Base-by-base conservation (phyloP, 352 stramenopile species). In the Globisporangium megalacanthum region DNA sequence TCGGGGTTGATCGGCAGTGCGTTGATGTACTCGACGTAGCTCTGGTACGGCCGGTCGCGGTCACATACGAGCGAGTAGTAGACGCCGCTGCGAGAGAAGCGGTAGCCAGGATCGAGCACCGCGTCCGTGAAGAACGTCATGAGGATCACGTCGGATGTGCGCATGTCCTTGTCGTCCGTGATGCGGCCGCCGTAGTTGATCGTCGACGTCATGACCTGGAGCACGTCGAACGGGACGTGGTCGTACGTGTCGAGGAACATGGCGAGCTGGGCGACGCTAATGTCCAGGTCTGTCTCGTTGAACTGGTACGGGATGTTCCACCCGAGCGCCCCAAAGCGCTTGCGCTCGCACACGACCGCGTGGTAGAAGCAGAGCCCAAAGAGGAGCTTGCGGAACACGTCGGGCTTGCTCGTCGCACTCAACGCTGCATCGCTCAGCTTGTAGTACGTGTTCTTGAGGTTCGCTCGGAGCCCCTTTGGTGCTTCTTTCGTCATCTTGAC, bases 281-380 rank as follows among this genome's bases (percentile, higher is more conserved):
- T 96, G 47, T 96, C 87, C 35, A 98, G 73, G 65, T 98, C 95
- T 0, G 94, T 98, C 49, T 98, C 92, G 61, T 98, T 98, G 64
- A 98, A 98, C 56, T 97, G 89, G 75, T 98, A 98, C 13, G 93
- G 92, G 35, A 98, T 97, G 64, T 98, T 98, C 95, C 95, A 98
- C 17, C 95, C 95, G 6, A 98, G 63, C 4, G 95, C 86, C 2
- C 95, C 95, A 56, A 98, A 98, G 17, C 96, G 89, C 64, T 96
- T 92, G 51, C 95, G 86, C 75, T 98, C 95, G 62, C 96, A 94
- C 41, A 97, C 84, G 19, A 94, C 76, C 6, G 94, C 94, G 53
- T 97, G 90, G 70, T 88, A 96, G 64, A 96, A 95, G 59, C 80
- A 89, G 8, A 98, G 70, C 0, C 86, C 94, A 59, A 98, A 98